These are phyloP conservation scores for Lunularia cruciata DNA, from an alignment of 225 moss, liverwort and hornwort species.

Conservation along the genomic window DNA sequence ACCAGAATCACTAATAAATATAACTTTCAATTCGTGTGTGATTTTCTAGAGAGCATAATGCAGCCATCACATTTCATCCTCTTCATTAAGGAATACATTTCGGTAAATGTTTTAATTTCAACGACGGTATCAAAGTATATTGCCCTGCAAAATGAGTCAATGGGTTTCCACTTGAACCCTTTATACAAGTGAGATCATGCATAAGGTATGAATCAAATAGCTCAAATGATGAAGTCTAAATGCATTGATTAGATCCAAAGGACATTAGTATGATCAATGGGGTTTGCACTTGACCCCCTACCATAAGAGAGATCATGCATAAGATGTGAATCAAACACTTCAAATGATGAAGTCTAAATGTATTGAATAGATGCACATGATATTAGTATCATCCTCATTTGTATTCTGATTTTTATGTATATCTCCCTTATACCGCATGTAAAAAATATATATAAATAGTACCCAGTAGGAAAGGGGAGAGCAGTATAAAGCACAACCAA, in stretches of 20 bases:
- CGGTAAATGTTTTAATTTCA: not conserved
- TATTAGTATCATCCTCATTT: not conserved
- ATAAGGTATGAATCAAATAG: constrained; percentile 36
- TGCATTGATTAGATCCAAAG: not conserved
- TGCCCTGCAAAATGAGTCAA: constrained; percentile 23
- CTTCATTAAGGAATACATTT: not conserved
- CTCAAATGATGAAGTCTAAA: not conserved
- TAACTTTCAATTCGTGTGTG: too few relatives aligned
- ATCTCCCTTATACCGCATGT: not conserved
- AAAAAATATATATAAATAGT: too few relatives aligned
- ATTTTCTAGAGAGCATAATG: not conserved
- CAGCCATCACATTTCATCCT: constrained; percentile 5
- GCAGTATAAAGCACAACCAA: too few relatives aligned
- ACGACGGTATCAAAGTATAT: not conserved
- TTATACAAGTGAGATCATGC: constrained; percentile 67
- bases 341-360: too few relatives aligned
- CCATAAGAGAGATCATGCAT: constrained; percentile 69
- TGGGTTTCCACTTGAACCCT: constrained; percentile 47
- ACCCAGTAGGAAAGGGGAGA: too few relatives aligned
- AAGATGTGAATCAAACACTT: constrained; percentile 28
- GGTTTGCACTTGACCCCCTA: constrained; percentile 49
- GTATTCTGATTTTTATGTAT: not conserved
- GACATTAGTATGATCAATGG: constrained; percentile 15
- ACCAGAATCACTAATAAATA: too few relatives aligned
- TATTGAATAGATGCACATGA: not conserved